Percentiles rank a stretch among this genome's conserved stretches.
Evolutionary conservation across 2,329 filamentous ascomycete species (phyloP).

Genomic region (Neoascochyta sp.): DNA sequence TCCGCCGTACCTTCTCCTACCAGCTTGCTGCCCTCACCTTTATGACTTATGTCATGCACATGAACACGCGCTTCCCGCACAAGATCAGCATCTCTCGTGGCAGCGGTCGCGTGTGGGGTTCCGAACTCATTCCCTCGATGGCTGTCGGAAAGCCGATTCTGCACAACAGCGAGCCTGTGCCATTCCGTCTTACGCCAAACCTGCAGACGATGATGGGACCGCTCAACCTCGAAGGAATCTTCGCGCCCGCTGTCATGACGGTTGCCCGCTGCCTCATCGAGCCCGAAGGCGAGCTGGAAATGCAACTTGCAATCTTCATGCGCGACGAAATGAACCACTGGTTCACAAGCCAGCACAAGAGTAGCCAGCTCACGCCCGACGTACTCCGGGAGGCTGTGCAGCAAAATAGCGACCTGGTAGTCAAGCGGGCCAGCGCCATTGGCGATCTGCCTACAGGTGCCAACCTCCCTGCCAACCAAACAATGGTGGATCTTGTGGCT

Average conservation of each 20-base stretch:
- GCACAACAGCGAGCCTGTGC: slow-evolving; percentile 91
- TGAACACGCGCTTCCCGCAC: slow-evolving; percentile 91
- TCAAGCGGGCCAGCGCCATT: slow-evolving; percentile 82
- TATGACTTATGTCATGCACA: slow-evolving; percentile 98
- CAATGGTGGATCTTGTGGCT: slow-evolving; percentile 90
- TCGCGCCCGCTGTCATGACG: slow-evolving; percentile 91
- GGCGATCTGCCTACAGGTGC: slow-evolving; percentile 69
- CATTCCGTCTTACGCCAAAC: slow-evolving; percentile 95
- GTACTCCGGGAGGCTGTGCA: slow-evolving; percentile 77
- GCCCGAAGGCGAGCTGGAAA: slow-evolving; percentile 77
- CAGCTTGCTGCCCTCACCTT: slow-evolving; percentile 93
- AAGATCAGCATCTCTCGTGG: slow-evolving; percentile 88
- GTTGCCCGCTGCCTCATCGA: slow-evolving; percentile 93
- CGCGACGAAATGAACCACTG: slow-evolving; percentile 98
- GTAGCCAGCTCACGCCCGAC: slow-evolving; percentile 51
- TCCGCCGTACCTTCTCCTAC: slow-evolving; percentile 94
- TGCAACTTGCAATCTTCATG: slow-evolving; percentile 90
- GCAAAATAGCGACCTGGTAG: slow-evolving; percentile 83
- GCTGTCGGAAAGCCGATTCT: slow-evolving; percentile 80
- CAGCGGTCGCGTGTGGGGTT: slow-evolving; percentile 93
- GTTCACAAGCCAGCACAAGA: slow-evolving; percentile 77
- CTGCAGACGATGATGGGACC: slow-evolving; percentile 95
- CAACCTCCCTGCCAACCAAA: slow-evolving; percentile 92
- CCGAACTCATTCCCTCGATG: slow-evolving; percentile 89
- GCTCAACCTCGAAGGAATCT: slow-evolving; percentile 92